These are phyloP conservation scores for Teratosphaeria destructans DNA, from an alignment of 2,329 filamentous ascomycete genomes.

Conservation along the genomic window DNA sequence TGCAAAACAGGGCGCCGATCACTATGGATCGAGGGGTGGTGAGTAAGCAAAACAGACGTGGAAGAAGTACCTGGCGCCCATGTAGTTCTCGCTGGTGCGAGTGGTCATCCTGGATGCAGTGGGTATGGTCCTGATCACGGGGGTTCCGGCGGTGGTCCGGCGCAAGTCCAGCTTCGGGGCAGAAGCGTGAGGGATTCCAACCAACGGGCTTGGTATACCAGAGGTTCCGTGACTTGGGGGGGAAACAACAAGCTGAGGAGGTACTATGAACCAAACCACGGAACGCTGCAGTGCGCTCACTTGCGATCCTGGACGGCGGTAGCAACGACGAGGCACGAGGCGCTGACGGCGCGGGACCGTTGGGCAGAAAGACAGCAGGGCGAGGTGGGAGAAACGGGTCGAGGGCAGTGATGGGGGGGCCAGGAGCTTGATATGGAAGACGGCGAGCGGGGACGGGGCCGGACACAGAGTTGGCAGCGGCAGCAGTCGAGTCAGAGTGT, in stretches of 20 bases:
- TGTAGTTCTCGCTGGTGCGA: slow-evolving; percentile 27
- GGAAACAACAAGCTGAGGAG: not conserved
- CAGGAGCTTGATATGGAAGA: slow-evolving; percentile 15
- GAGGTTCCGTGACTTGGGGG: not conserved
- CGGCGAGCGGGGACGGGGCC: not conserved
- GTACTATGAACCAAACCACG: not conserved
- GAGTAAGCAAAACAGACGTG: slow-evolving; percentile 5
- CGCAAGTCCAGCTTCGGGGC: slow-evolving; percentile 10
- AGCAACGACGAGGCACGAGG: not conserved
- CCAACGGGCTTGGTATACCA: not conserved
- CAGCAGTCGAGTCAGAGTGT: not conserved
- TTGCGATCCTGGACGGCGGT: slow-evolving; percentile 2
- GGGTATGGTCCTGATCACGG: not conserved
- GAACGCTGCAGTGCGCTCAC: not conserved
- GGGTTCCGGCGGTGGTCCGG: not conserved
- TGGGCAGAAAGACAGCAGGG: slow-evolving; percentile 12
- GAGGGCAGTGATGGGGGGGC: slow-evolving; percentile 7
- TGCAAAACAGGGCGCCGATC: not conserved
- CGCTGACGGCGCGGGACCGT: slow-evolving; percentile 2
- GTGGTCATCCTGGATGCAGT: slow-evolving; percentile 25
- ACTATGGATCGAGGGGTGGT: slow-evolving; percentile 4
- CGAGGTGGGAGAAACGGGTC: slow-evolving; percentile 6
- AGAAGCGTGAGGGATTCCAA: slow-evolving; percentile 7
- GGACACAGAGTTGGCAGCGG: not conserved
- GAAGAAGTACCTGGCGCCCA: slow-evolving; percentile 28